A percentile compares a stretch with the other conserved stretches of the same genome.
phyloP scores from a whole-genome alignment of 2,329 filamentous ascomycete species.

The Hirsutella thompsonii region DNA sequence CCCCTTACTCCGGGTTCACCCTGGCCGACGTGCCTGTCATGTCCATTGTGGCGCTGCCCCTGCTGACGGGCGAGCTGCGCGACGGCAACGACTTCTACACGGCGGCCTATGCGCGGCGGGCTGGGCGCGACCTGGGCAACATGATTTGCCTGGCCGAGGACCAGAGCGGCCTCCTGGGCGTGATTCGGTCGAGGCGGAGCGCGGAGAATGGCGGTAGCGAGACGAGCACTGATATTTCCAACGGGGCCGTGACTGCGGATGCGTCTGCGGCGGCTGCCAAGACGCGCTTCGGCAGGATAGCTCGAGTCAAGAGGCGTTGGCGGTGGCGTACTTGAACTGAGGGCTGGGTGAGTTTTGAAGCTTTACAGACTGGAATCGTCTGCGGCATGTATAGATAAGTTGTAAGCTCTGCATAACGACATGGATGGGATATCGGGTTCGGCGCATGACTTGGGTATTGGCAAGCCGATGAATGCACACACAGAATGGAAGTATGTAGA shows the following conservation, averaged over 20 bases:
- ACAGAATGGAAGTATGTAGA: no score
- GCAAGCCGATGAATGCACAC: no score
- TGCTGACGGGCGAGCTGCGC: conserved; percentile 16
- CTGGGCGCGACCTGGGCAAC: conserved; percentile 15
- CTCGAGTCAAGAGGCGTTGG: neutral
- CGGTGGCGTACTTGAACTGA: neutral
- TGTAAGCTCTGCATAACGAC: no score
- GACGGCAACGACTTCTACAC: conserved; percentile 20
- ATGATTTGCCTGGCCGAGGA: conserved; percentile 1
- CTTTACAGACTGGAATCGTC: no score
- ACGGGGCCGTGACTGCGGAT: neutral
- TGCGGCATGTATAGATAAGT: no score
- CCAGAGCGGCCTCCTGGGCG: conserved; percentile 4
- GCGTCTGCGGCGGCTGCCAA: neutral
- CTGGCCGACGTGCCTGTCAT: conserved; percentile 17
- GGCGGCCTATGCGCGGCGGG: conserved; percentile 13
- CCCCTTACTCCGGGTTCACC: conserved; percentile 16
- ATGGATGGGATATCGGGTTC: no score
- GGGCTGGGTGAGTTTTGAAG: no score
- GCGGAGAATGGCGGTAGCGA: neutral
- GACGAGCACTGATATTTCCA: neutral
- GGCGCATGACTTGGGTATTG: no score
- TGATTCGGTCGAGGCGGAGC: conserved; percentile 1
- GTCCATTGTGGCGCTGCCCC: conserved; percentile 18
- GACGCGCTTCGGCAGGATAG: conserved; percentile 1